Conservation (phyloP, 1,284 basidiomycete species). For the Coniferiporia sulphurascens region DNA sequence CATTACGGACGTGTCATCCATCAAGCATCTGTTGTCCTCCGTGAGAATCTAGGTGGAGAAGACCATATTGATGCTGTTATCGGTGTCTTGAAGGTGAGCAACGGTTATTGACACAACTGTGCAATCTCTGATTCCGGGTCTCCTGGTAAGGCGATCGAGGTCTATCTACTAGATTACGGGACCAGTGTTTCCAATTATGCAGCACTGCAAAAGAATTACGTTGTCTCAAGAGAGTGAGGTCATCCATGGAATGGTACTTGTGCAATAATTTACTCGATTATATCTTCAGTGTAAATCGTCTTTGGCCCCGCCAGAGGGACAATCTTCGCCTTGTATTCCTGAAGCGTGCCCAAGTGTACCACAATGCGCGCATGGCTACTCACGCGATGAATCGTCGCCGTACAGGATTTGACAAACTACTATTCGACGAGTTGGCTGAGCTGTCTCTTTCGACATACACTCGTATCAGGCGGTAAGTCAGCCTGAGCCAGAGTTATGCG, state of each 20-base stretch:
- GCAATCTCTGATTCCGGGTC: too few relatives aligned
- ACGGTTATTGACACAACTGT: not conserved
- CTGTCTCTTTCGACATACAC: constrained; percentile 85
- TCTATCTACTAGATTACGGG: constrained; percentile 72
- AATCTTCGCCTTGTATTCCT: constrained; percentile 74
- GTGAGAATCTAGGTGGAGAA: constrained; percentile 58
- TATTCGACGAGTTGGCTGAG: constrained; percentile 77
- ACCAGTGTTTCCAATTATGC: constrained; percentile 56
- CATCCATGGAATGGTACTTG: not conserved
- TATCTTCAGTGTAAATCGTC: constrained; percentile 50
- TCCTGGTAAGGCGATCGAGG: constrained; percentile 63
- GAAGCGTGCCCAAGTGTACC: constrained; percentile 77
- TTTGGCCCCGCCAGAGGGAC: constrained; percentile 68
- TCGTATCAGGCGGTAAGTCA: constrained; percentile 61
- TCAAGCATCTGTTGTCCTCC: constrained; percentile 64
- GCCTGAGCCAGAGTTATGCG: too few relatives aligned
- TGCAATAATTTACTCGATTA: constrained; percentile 10
- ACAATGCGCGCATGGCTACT: constrained; percentile 68
- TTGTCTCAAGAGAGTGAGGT: constrained; percentile 63
- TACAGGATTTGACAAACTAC: constrained; percentile 73
- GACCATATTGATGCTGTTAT: constrained; percentile 92
- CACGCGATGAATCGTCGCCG: constrained; percentile 79
- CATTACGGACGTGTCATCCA: constrained; percentile 72
- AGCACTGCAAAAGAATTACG: constrained; percentile 63
- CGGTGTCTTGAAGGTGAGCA: constrained; percentile 33